phyloP scores from a whole-genome alignment of 2,329 filamentous ascomycete species.

The Fusarium keratoplasticum region DNA sequence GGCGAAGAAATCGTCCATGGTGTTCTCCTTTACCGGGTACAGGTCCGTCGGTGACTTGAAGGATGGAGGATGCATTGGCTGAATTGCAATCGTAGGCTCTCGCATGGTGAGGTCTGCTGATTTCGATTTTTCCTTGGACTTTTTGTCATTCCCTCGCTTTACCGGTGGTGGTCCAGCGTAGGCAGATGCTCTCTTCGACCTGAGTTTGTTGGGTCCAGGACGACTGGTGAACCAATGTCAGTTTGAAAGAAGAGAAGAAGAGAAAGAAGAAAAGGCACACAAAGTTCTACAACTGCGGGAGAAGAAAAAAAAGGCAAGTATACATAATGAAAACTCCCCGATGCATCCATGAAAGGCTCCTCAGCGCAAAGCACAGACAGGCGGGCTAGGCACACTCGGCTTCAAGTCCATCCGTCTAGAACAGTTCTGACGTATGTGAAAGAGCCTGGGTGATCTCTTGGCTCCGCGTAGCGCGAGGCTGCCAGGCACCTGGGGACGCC shows the following conservation, averaged over 20 bases:
- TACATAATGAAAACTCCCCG: slow-evolving; percentile 12
- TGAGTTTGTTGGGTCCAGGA: slow-evolving; percentile 43
- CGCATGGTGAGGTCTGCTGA: slow-evolving; percentile 32
- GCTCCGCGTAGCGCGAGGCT: slow-evolving; percentile 37
- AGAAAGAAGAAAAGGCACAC: slow-evolving; percentile 1
- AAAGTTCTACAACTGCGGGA: slow-evolving; percentile 6
- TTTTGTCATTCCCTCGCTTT: slow-evolving; percentile 23
- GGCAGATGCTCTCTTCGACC: slow-evolving; percentile 39
- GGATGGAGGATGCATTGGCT: slow-evolving; percentile 36
- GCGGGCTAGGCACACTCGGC: slow-evolving; percentile 41
- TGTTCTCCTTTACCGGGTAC: slow-evolving; percentile 33
- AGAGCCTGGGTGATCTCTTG: slow-evolving; percentile 32
- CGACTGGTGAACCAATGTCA: slow-evolving; percentile 34
- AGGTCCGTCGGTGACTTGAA: slow-evolving; percentile 35
- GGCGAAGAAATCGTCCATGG: slow-evolving; percentile 28
- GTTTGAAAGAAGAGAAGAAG: slow-evolving; percentile 1
- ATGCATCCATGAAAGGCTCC: slow-evolving; percentile 1
- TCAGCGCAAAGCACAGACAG: slow-evolving; percentile 6
- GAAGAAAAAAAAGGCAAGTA: slow-evolving; percentile 13
- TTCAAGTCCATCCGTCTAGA: slow-evolving; percentile 34
- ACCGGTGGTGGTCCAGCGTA: slow-evolving; percentile 28
- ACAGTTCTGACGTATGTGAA: slow-evolving; percentile 40
- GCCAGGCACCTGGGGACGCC: slow-evolving; percentile 37
- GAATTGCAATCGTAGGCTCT: slow-evolving; percentile 35
- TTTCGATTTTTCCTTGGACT: slow-evolving; percentile 21